phyloP scores from a whole-genome alignment of 768 basidiomycete genomes.

The Podaxis sp. region DNA sequence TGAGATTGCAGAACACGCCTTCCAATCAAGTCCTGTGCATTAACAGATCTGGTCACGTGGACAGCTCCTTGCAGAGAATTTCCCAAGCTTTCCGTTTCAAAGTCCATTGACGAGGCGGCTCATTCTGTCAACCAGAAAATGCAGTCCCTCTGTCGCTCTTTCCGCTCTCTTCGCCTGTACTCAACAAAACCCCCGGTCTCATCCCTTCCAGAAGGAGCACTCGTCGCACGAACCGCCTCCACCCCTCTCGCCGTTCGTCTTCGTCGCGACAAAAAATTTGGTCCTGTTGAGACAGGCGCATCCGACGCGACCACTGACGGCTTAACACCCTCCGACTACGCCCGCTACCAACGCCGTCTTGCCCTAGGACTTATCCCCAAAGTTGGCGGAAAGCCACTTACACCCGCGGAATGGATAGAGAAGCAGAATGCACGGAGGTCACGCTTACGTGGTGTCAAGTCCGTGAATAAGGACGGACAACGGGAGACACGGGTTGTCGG shows the following conservation, averaged over 20 bases:
- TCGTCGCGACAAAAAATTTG: constrained; percentile 54
- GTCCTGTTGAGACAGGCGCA: constrained; percentile 25
- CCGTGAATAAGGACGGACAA: constrained; percentile 33
- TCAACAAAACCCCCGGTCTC: constrained; percentile 30
- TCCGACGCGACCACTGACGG: constrained; percentile 50
- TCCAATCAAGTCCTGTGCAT: constrained; percentile 2
- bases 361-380: constrained; percentile 46
- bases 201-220: constrained; percentile 31
- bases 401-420: constrained; percentile 57
- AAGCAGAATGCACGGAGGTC: constrained; percentile 52
- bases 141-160: constrained; percentile 29
- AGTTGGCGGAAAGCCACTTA: constrained; percentile 30
- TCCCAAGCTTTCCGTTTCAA: background rate
- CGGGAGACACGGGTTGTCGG: constrained; percentile 59
- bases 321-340: constrained; percentile 61
- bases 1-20: constrained; percentile 3
- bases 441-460: constrained; percentile 63
- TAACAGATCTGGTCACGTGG: background rate
- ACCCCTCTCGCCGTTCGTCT: constrained; percentile 70
- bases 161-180: constrained; percentile 29
- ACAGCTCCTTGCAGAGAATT: background rate
- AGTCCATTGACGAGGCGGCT: background rate
- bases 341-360: constrained; percentile 54
- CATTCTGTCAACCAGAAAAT: constrained; percentile 16
- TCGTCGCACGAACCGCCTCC: constrained; percentile 62